Evolutionary conservation across 352 stramenopile genomes (phyloP), one percentile per base, ranked within the genome.

Genomic region (Albugo laibachii): DNA sequence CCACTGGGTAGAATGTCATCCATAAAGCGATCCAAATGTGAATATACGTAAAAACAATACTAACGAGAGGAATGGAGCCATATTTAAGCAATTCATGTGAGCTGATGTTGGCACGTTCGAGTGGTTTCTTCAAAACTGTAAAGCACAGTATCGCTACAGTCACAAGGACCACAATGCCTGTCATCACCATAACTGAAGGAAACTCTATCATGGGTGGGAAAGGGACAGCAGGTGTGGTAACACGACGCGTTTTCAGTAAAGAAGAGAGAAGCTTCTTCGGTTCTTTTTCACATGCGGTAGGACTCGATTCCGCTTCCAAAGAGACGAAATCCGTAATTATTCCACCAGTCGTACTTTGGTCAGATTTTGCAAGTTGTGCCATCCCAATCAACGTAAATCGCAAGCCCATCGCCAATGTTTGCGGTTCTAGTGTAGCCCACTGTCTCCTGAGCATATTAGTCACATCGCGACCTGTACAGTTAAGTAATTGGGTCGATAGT

Each of bases 1-100:
- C 61, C 34, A 98, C 67, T 5, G 94, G 94, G 60, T 97, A 94
- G 62, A 99, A 99, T 31, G 96, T 98, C 83, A 97, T 97, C 68
- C 91, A 97, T 2, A 99, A 64, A 34, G 94, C 94, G 49, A 96
- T 59, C 68, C 92, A 95, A 65, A 97, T 97, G 59, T 95, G 94
- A 36, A 94, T 59, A 53, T 96, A 97, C 36, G 88, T 95, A 51
- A 97, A 94, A 13, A 74, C 62, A 24, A 93, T 79, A 31, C 76
- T 87, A 14, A 94, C 84, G 41, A 83, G 54, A 4, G 77, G 79
- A 48, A 93, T 92, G 5, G 73, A 86, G 21, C 70, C 76, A 53
- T 82, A 87, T 53, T 80, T 82, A 45, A 89, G 51, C 19, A 93
- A 43, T 52, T 71, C 58, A 44, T 69, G 47, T 11, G 75, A 80